Conservation (phyloP, 192 early-diverging fungal species). For the Podila minutissima region DNA sequence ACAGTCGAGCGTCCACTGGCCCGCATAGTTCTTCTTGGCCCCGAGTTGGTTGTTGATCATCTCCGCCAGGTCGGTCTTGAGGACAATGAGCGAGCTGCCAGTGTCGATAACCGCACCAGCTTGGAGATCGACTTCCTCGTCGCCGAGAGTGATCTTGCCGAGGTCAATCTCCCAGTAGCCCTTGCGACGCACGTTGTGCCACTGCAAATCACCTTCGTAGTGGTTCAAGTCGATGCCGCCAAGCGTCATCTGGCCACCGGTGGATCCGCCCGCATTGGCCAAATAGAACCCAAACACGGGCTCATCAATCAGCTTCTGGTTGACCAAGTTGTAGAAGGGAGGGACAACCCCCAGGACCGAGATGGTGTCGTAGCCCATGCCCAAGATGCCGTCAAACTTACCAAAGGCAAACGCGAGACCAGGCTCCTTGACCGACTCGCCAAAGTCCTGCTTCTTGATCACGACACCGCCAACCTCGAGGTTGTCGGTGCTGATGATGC, state of each 20-base stretch:
- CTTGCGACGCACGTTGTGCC: conserved; percentile 89
- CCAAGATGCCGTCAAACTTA: conserved; percentile 97
- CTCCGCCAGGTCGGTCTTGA: conserved; percentile 83
- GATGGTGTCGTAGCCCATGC: conserved; percentile 90
- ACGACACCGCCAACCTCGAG: conserved; percentile 72
- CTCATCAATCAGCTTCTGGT: conserved; percentile 81
- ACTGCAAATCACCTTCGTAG: conserved; percentile 77
- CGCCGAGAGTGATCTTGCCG: conserved; percentile 80
- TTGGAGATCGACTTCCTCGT: conserved; percentile 73
- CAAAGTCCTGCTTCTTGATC: conserved; percentile 85
- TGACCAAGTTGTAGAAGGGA: conserved; percentile 94
- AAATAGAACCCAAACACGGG: conserved; percentile 94
- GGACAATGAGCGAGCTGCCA: conserved; percentile 86
- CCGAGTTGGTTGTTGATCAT: conserved; percentile 92
- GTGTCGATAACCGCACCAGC: conserved; percentile 92
- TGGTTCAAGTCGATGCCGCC: conserved; percentile 85
- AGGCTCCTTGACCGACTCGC: conserved; percentile 96
- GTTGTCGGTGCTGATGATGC: conserved; percentile 84
- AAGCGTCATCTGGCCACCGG: conserved; percentile 90
- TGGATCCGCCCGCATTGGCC: conserved; percentile 69
- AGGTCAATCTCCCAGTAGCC: conserved; percentile 98
- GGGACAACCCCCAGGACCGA: conserved; percentile 90
- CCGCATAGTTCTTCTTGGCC: conserved; percentile 91
- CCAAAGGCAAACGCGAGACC: conserved; percentile 95
- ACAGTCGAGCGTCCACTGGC: conserved; percentile 93